phyloP scores from a whole-genome alignment of 345 rosid genomes.

The Moricandia arvensis region DNA sequence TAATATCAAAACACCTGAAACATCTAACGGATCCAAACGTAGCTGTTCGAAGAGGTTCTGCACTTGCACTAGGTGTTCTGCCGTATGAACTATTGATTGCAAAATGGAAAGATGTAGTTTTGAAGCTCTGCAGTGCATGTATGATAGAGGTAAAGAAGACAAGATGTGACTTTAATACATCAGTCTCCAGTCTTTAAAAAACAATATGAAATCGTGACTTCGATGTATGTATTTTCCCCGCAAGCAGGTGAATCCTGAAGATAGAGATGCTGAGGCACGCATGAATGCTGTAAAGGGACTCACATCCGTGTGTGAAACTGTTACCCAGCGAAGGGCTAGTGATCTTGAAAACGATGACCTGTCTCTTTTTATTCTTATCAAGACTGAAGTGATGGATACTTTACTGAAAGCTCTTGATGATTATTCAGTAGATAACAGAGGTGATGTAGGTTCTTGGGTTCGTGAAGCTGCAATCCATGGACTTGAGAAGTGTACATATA shows the following conservation, averaged over 20 bases:
- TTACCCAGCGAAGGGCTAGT: constrained; percentile 46
- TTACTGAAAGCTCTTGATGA: constrained; percentile 86
- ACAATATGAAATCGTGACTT: constrained; percentile 20
- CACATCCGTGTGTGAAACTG: constrained; percentile 74
- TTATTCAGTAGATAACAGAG: constrained; percentile 92
- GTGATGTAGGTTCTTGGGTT: constrained; percentile 99
- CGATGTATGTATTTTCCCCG: constrained; percentile 11
- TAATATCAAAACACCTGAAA: constrained; percentile 60
- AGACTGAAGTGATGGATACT: constrained; percentile 74
- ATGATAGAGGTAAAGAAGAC: constrained; percentile 65
- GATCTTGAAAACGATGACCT: constrained; percentile 40
- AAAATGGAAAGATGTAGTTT: constrained; percentile 64
- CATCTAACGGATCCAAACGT: constrained; percentile 74
- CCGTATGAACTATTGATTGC: constrained; percentile 64
- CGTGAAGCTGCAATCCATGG: constrained; percentile 97
- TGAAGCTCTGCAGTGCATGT: constrained; percentile 71
- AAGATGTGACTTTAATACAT: not conserved
- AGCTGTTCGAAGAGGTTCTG: constrained; percentile 92
- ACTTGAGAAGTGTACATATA: constrained; percentile 74
- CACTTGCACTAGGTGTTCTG: constrained; percentile 78
- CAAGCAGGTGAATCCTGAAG: constrained; percentile 76
- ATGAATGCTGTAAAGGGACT: constrained; percentile 93
- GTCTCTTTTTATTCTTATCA: constrained; percentile 62
- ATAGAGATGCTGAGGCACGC: constrained; percentile 95
- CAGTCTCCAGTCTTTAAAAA: not conserved